phyloP scores from a whole-genome alignment of 345 rosid species.

The Fremontodendron californicum region DNA sequence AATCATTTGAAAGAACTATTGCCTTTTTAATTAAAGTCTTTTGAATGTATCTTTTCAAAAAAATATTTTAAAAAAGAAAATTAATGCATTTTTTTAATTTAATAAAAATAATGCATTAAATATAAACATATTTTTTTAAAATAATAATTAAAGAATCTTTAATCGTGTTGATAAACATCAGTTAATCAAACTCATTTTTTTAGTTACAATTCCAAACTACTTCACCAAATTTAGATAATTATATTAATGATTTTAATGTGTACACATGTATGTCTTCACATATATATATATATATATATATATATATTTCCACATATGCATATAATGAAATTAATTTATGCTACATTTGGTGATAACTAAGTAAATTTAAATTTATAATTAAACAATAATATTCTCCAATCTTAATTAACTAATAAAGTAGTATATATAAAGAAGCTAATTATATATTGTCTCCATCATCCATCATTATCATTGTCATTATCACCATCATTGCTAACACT shows the following conservation, averaged over 20 bases:
- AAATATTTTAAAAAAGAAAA: no score
- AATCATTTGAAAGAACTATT: constrained; percentile 2
- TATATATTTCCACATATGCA: not conserved
- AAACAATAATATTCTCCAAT: not conserved
- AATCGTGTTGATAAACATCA: no score
- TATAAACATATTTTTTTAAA: no score
- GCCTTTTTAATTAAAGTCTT: not conserved
- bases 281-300: no score
- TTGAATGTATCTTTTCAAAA: not conserved
- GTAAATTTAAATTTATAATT: not conserved
- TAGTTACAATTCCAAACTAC: not conserved
- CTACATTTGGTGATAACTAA: not conserved
- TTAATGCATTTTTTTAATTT: no score
- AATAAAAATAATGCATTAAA: no score
- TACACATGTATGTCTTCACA: not conserved
- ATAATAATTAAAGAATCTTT: no score
- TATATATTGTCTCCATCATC: not conserved
- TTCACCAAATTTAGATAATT: no score
- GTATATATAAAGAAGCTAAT: no score
- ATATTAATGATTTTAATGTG: not conserved
- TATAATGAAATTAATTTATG: not conserved
- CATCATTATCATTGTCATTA: not conserved
- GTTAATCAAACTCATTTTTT: no score
- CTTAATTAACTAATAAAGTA: not conserved
- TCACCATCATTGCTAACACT: not conserved